Evolutionary conservation across 768 basidiomycete genomes (phyloP), one percentile per base, ranked within the genome.

Genomic region (Suillus subluteus): DNA sequence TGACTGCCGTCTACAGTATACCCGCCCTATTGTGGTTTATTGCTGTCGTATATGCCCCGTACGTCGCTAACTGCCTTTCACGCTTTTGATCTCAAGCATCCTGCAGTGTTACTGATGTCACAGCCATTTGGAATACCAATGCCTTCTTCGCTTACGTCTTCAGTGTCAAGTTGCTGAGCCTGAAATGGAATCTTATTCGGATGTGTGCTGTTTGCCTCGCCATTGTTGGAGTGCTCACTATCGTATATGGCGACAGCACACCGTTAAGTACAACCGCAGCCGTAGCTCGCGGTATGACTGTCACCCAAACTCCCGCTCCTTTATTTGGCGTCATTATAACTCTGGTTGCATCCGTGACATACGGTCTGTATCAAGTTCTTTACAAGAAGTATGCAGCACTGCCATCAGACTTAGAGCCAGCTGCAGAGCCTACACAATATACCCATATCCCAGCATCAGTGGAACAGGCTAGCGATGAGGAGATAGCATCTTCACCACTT

Each of bases 121-220:
- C 94, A 80, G 88, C 88, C 23, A 87, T 95, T 35, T 95, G 92
- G 88, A 96, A 97, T 74, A 89, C 91, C 9, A 93, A 92, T 72
- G 91, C 93, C 1, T 96, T 98, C 80, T 96, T 95, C 76, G 92
- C 93, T 6, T 99, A 98, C 74, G 75, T 95, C 35, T 86, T 98
- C 75, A 86, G 90, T n/a, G 87, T 96, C 67, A 86, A 86, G 70
- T 71, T 95, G 3, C 88, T 90, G 67, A 79, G 84, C 26, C 79
- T 87, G 32, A 80, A 82, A 69, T 90, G 90, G 91, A 86, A 91
- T 67, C 69, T 83, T 18, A 80, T 86, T 55, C 89, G 86, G 52
- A 78, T 95, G 40, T 73, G 86, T 32, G 90, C 94, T 16, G 95
- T 99, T 21, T 73, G 85, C 16, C 78, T 97, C 32, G 96, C 97